Conservation (phyloP, 2,329 filamentous ascomycete species). For the Conoideocrella luteorostrata region DNA sequence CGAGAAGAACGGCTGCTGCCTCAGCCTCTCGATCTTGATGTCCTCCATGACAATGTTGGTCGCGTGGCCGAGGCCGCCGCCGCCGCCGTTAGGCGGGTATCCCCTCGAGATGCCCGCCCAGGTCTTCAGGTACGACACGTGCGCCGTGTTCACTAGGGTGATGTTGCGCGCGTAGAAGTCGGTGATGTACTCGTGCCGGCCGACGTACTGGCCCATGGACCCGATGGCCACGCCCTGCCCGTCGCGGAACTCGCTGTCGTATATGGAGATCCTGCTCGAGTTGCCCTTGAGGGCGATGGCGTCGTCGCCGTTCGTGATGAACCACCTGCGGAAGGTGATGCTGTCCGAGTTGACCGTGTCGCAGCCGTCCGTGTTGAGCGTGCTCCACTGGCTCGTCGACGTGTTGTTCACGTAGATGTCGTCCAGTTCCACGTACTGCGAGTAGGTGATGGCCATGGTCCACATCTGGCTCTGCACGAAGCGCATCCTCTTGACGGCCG, state of each 20-base stretch:
- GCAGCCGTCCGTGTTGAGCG: conserved; percentile 35
- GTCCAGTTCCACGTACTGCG: conserved; percentile 38
- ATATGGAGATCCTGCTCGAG: conserved; percentile 45
- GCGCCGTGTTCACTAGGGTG: conserved; percentile 35
- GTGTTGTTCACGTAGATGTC: conserved; percentile 50
- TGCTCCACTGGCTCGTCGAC: conserved; percentile 23
- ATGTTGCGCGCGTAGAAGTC: conserved; percentile 43
- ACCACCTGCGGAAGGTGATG: conserved; percentile 45
- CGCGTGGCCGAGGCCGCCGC: conserved; percentile 43
- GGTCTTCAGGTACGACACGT: conserved; percentile 51
- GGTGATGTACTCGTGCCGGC: conserved; percentile 41
- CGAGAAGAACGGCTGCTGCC: conserved; percentile 25
- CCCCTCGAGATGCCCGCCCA: conserved; percentile 47
- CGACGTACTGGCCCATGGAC: conserved; percentile 49
- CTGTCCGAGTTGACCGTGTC: conserved; percentile 48
- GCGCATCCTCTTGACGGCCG: conserved; percentile 38
- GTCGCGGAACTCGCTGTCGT: conserved; percentile 40
- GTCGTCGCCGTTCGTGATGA: conserved; percentile 46
- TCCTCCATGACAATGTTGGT: conserved; percentile 25
- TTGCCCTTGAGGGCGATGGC: conserved; percentile 50
- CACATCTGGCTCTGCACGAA: conserved; percentile 57
- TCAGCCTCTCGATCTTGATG: conserved; percentile 19
- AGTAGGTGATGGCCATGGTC: conserved; percentile 47
- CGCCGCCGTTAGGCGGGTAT: conserved; percentile 52
- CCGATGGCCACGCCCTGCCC: conserved; percentile 51